phyloP scores from a whole-genome alignment of 2,329 filamentous ascomycete species.

The Setomelanomma holmii region DNA sequence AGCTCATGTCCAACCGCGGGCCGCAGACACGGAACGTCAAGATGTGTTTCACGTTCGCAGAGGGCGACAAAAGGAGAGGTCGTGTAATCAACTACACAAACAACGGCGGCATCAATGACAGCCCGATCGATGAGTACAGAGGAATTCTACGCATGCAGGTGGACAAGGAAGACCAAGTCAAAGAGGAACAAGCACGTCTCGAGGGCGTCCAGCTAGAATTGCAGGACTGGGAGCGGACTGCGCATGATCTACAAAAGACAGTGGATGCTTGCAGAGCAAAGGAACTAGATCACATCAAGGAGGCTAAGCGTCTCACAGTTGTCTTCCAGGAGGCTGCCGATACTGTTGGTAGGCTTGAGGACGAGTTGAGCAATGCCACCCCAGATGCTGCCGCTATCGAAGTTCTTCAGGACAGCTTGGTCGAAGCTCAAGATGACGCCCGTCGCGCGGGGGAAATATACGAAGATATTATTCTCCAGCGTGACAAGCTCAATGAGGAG shows the following conservation, averaged over 20 bases:
- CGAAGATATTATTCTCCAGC: conserved; percentile 57
- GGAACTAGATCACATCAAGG: conserved; percentile 59
- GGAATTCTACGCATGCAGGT: conserved; percentile 77
- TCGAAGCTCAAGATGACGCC: conserved; percentile 60
- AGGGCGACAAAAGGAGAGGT: conserved; percentile 68
- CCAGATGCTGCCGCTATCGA: conserved; percentile 66
- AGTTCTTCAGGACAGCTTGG: conserved; percentile 58
- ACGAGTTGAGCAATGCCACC: conserved; percentile 64
- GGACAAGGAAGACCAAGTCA: conserved; percentile 73
- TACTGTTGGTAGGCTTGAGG: conserved; percentile 69
- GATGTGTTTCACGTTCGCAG: conserved; percentile 73
- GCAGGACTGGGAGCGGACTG: conserved; percentile 27
- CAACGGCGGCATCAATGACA: conserved; percentile 57
- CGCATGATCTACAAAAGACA: conserved; percentile 49
- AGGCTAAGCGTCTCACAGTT: conserved; percentile 59
- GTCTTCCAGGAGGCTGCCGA: conserved; percentile 67
- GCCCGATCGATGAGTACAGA: conserved; percentile 61
- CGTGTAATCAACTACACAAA: conserved; percentile 50
- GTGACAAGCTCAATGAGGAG: conserved; percentile 52
- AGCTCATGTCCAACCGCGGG: conserved; percentile 69
- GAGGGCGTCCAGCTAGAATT: conserved; percentile 58
- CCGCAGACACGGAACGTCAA: conserved; percentile 68
- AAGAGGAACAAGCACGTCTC: conserved; percentile 57
- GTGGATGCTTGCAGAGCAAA: conserved; percentile 57
- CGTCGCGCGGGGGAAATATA: conserved; percentile 49